phyloP scores from a whole-genome alignment of 2,329 filamentous ascomycete genomes.

The Hawksworthiomyces lignivorus region DNA sequence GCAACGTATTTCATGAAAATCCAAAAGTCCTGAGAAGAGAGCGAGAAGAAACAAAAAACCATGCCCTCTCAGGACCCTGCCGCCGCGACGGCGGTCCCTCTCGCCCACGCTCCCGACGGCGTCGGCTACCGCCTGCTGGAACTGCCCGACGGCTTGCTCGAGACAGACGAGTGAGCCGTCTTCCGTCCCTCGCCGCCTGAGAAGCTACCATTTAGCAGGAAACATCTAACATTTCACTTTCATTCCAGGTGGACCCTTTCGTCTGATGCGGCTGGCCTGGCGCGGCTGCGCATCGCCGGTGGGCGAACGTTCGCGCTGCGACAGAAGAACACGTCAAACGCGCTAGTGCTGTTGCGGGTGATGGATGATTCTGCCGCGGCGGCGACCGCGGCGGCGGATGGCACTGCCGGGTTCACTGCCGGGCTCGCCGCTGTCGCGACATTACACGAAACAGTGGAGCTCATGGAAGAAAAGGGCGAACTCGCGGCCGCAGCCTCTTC shows the following conservation, averaged over 20 bases:
- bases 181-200: constrained; percentile 46
- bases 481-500: neutral
- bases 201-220: no score
- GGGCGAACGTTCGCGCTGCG: constrained; percentile 49
- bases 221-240: no score
- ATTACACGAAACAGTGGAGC: constrained; percentile 55
- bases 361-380: no score
- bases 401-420: constrained; percentile 7
- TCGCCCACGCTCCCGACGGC: constrained; percentile 41
- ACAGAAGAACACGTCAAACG: constrained; percentile 62
- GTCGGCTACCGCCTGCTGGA: constrained; percentile 54
- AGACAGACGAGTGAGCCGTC: no score
- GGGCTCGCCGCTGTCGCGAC: constrained; percentile 45
- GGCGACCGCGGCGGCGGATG: constrained; percentile 14
- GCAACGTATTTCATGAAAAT: no score
- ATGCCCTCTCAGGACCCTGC: constrained; percentile 38
- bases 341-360: constrained; percentile 50
- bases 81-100: constrained; percentile 41
- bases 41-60: neutral
- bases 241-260: constrained; percentile 22
- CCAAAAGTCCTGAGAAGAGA: no score
- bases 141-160: no score
- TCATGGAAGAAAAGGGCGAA: constrained; percentile 35
- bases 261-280: constrained; percentile 42
- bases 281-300: constrained; percentile 45